Base-by-base conservation (phyloP, 2,329 filamentous ascomycete species). In the Tolypocladium endophyticum region DNA sequence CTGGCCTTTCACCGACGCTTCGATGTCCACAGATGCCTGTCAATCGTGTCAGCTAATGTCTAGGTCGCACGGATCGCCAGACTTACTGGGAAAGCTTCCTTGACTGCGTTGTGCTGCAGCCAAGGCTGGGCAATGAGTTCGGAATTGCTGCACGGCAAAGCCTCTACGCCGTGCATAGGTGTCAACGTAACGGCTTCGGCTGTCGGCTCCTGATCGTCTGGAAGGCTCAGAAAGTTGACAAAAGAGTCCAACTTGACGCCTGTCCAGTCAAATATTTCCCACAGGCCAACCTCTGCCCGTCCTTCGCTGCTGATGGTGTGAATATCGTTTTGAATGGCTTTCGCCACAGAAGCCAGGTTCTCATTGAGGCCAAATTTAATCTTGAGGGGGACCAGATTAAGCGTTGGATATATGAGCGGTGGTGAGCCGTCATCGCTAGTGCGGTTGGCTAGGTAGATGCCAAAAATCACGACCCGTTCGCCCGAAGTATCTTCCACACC, bases 371-470 rank as follows among this genome's bases (percentile, higher is more conserved):
- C 63, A 7, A 71, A 35, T 7, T 64, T 68, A 1, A 94, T 80
- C 14, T 79, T 79, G 0, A 97, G 73, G 0, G 92, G 91, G 1
- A 96, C 80, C 4, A 97, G 78, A 64, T 89, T 92, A 25, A 97
- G 78, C 0, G 90, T 94, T 0, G 92, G 92, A 38, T 84, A 86
- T 0, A 80, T 74, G 0, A 53, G 33, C 3, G 65, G 64, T 0
- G 76, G 69, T 2, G 82, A 74, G 1, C 85, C 69, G 3, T 79
- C 74, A 3, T 80, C 74, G 11, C 80, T 72, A 0, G 81, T 79
- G 57, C 91, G 83, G 70, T 95, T 96, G 50, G 91, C 89, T 11
- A 96, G 81, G 71, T 96, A 97, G 28, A 96, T 73, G 2, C 92
- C 92, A 57, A 96, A 80, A 0, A 90, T 74, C 1, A 89, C 63